Evolutionary conservation across 1,284 basidiomycete species (phyloP).

Genomic region (Tilletia horrida): DNA sequence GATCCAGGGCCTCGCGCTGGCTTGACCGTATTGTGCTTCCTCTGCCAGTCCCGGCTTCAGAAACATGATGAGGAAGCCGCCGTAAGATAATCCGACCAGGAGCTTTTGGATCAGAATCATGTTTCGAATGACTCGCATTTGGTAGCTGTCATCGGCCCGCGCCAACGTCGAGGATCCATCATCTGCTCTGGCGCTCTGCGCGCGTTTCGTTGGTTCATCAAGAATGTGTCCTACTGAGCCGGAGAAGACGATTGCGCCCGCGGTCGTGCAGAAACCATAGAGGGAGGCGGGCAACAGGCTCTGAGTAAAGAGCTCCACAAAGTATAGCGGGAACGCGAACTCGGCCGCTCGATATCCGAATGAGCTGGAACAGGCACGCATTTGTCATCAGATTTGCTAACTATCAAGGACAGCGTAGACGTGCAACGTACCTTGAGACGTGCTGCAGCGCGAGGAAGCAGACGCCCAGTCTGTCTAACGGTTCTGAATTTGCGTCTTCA

Average conservation of each 20-base stretch:
- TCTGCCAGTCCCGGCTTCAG: conserved; percentile 25
- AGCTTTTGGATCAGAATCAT: conserved; percentile 60
- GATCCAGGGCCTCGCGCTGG: conserved; percentile 33
- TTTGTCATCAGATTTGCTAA: neutral
- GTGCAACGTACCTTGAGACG: neutral
- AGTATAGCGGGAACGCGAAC: conserved; percentile 60
- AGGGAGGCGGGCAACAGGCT: conserved; percentile 62
- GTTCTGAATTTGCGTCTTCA: too few species aligned
- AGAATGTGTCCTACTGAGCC: conserved; percentile 59
- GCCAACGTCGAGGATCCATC: neutral
- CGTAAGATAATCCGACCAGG: conserved; percentile 57
- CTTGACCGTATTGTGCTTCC: conserved; percentile 27
- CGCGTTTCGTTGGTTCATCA: conserved; percentile 59
- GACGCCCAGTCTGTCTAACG: neutral
- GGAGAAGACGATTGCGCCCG: conserved; percentile 56
- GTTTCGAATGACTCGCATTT: conserved; percentile 9
- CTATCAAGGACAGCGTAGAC: neutral
- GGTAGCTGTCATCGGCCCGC: conserved; percentile 3
- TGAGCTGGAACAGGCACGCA: conserved; percentile 49
- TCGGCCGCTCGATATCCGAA: conserved; percentile 60
- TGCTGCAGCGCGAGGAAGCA: conserved; percentile 11
- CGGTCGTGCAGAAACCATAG: conserved; percentile 59
- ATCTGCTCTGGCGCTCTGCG: conserved; percentile 14
- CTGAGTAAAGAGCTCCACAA: conserved; percentile 60
- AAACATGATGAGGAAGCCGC: conserved; percentile 55